Base-by-base conservation (phyloP, 192 early-diverging fungal species). In the Backusella psychrophila region DNA sequence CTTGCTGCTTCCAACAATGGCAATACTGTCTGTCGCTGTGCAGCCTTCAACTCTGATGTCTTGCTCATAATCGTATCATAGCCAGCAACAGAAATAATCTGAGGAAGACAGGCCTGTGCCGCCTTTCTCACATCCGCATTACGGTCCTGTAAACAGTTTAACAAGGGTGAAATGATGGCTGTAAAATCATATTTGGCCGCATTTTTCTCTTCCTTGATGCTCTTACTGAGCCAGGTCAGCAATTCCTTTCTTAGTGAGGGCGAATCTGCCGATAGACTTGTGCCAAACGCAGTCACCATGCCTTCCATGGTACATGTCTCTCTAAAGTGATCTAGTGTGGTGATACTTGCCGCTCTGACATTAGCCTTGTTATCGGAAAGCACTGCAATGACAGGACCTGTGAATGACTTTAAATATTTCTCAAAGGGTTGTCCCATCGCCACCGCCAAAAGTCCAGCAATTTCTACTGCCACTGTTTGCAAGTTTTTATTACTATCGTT, bases 401-500 rank as follows among this genome's bases (percentile, higher is more conserved):
- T 88, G 5, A 99, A 80, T 0, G 90, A 78, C 46, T 91, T 92
- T 15, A 90, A 86, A 77, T 93, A 89, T 33, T 89, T 87, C 6
- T 95, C 93, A 80, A 95, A 96, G 2, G 95, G 95, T 36, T 93
- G 93, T 9, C 96, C 97, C 85, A 96, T 93, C 15, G 94, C 92
- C 0, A 85, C 78, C 3, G 96, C 94, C 17, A 99, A 79, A 7
- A 80, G 83, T 0, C 91, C 93, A 49, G 91, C 87, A 26, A 99
- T 83, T n/a, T 95, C 95, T 39, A 96, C 88, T 0, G 96, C 90
- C 69, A 89, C 80, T 11, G 91, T 90, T 12, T 91, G 89, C 21
- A 99, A 82, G 75, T 95, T 97, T 78, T 96, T 95, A 86, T 99
- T 99, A 71, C 88, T 92, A 78, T 99, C 98, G 31, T 84, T 86